Base-by-base conservation (phyloP, 2,329 filamentous ascomycete genomes). In the Penicillium nordicum region DNA sequence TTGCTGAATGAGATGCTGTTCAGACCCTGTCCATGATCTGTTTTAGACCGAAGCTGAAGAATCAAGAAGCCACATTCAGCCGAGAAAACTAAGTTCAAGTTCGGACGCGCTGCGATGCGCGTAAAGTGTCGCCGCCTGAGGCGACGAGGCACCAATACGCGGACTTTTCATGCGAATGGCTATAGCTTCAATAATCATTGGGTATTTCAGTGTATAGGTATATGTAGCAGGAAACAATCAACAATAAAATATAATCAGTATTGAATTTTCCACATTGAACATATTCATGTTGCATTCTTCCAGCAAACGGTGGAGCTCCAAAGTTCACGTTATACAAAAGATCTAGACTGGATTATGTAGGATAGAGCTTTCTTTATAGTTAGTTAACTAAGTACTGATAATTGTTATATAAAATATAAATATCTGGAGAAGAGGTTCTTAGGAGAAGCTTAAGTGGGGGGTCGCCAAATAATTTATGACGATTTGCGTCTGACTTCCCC, bases 81-180 rank as follows among this genome's bases (percentile, higher is more conserved):
- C 5, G 56, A 57, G 58, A 61, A 63, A 64, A 62, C 37, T 57
- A 57, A 48, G 53, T 55, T 58, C 52, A 30, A 21, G 18, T 51
- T 51, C 51, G 37, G 51, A 59, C 62, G 62, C 60, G 61, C 55
- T 56, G 59, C 59, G 56, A 52, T 57, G 62, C 71, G 70, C 70
- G 70, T 73, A 68, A 73, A 73, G 70, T 73, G 70, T 57, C 40
- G 14, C n/a, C 60, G 63, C 63, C 66, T 68, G 40, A 70, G 65
- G 65, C 64, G 54, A 46, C 23, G 57, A 64, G 61, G 58, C 58
- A 52, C 12, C 40, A 27, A 51, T 18, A 41, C 34, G 23, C 32
- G 50, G 43, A 38, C 18, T 25, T 25, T 34, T 50, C 7, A 25
- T 34, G 38, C 5, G 21, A 49, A 6, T 10, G 21, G 7, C 5